phyloP scores from a whole-genome alignment of 148 eudicot species.

The Pharnaceum exiguum region DNA sequence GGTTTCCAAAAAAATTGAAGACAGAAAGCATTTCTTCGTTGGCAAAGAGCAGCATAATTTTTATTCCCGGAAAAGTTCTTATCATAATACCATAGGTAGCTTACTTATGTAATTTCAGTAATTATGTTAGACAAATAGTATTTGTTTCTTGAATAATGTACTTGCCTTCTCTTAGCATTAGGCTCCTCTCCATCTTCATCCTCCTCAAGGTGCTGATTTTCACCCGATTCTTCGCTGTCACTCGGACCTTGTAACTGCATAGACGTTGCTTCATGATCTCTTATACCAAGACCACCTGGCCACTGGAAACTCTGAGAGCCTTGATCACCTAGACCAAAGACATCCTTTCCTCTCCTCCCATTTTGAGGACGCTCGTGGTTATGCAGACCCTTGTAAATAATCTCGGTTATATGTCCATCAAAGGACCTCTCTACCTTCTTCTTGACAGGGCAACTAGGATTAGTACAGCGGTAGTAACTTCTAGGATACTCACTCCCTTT shows the following conservation, averaged over 20 bases:
- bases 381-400: slow-evolving; percentile 78
- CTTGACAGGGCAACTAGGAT: slow-evolving; percentile 65
- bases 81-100: too few relatives aligned
- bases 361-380: slow-evolving; percentile 57
- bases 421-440: slow-evolving; percentile 71
- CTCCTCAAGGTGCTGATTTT: slow-evolving; percentile 16
- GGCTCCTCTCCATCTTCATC: slow-evolving; percentile 42
- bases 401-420: slow-evolving; percentile 77
- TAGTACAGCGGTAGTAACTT: slow-evolving; percentile 78
- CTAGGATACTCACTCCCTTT: slow-evolving; percentile 79
- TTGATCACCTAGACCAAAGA: not conserved
- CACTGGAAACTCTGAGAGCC: slow-evolving; percentile 11
- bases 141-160: not conserved
- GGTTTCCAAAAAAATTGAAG: too few relatives aligned
- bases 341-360: slow-evolving; percentile 22
- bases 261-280: slow-evolving; percentile 28
- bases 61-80: too few relatives aligned
- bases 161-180: slow-evolving; percentile 60
- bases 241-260: slow-evolving; percentile 34
- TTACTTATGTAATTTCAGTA: too few relatives aligned
- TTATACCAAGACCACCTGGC: slow-evolving; percentile 16
- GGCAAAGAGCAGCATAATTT: too few relatives aligned
- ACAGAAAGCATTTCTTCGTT: too few relatives aligned
- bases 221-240: slow-evolving; percentile 39
- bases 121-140: too few relatives aligned